Base-by-base conservation (phyloP, 768 basidiomycete species). In the Pleurotus ostreatus region DNA sequence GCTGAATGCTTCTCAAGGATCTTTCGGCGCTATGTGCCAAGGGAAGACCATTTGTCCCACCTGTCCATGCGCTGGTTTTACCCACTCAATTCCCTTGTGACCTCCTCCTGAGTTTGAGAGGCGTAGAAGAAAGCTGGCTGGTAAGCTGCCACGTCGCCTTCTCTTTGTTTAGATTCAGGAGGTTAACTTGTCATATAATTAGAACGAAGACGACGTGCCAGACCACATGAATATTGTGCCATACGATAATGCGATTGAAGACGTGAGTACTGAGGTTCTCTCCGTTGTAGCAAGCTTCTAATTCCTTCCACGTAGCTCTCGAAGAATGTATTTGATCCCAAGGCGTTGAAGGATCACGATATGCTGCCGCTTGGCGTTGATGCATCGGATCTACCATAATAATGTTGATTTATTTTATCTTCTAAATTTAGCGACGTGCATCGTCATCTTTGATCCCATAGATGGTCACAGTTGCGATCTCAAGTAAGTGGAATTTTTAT, bases 171-270 rank as follows among this genome's bases (percentile, higher is more conserved):
- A 11, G 11, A 38, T 11, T 12, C 40, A 26, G 12, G 5, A 46
- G 15, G 53, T 63, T 63, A 2, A 46, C 34, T 39, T 22, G 47
- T 41, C 37, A 9, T 48, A 47, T 59, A 60, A 54, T 13, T 61
- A 82, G 82, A 82, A 83, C 49, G 71, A 78, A 22, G 78, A 72
- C 25, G 73, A 81, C 18, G 68, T 81, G 26, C 88, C 88, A 7
- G 83, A 89, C 59, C 86, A 92, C 61, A 91, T 92, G 88, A 88
- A 92, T 63, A 69, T 92, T 18, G 63, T 92, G 12, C 76, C 85
- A 7, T 72, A 71, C 9, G 49, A 65, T 3, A 84, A 88, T 41
- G 87, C 88, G 9, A 63, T 75, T 15, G 71, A 71, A 38, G 85
- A 90, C 66, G 90, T 90, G 61, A 25, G 83, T 74, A 49, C 25